Evolutionary conservation across 2,329 filamentous ascomycete species (phyloP).

Genomic region (Erysiphe pulchra): DNA sequence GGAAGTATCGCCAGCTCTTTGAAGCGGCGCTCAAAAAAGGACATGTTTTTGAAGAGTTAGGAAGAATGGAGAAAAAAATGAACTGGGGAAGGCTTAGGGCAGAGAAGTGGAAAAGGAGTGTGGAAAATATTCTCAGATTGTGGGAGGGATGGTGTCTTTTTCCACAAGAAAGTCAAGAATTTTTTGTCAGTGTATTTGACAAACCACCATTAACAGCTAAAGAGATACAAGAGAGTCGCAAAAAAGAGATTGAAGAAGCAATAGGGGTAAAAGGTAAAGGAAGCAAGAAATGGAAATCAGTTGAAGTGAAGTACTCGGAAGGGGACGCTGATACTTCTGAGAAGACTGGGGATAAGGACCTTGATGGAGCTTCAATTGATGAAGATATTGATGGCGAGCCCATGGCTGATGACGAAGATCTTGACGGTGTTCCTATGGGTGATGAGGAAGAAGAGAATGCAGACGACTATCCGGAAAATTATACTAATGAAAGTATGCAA

Average conservation of each 20-base stretch:
- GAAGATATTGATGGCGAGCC: constrained; percentile 15
- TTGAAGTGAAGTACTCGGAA: constrained; percentile 15
- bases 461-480: neutral
- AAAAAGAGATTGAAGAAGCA: constrained; percentile 11
- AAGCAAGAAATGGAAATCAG: constrained; percentile 14
- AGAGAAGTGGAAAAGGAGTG: constrained; percentile 38
- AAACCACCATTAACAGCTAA: constrained; percentile 31
- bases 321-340: constrained; percentile 22
- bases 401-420: constrained; percentile 13
- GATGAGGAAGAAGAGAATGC: constrained; percentile 30
- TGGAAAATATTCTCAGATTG: constrained; percentile 26
- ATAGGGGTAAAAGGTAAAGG: constrained; percentile 9
- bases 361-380: constrained; percentile 14
- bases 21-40: constrained; percentile 31
- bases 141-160: constrained; percentile 52
- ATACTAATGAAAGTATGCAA: neutral
- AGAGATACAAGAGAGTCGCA: constrained; percentile 14
- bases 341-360: constrained; percentile 16
- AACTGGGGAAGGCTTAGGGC: constrained; percentile 41
- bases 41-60: constrained; percentile 36
- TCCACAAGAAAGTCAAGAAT: constrained; percentile 43
- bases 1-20: constrained; percentile 42
- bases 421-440: neutral
- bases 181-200: constrained; percentile 45
- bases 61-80: constrained; percentile 32